A percentile compares a stretch with the other conserved stretches of the same genome.
Evolutionary conservation across 352 stramenopile genomes (phyloP).

Genomic region (Blastocystis sp.): DNA sequence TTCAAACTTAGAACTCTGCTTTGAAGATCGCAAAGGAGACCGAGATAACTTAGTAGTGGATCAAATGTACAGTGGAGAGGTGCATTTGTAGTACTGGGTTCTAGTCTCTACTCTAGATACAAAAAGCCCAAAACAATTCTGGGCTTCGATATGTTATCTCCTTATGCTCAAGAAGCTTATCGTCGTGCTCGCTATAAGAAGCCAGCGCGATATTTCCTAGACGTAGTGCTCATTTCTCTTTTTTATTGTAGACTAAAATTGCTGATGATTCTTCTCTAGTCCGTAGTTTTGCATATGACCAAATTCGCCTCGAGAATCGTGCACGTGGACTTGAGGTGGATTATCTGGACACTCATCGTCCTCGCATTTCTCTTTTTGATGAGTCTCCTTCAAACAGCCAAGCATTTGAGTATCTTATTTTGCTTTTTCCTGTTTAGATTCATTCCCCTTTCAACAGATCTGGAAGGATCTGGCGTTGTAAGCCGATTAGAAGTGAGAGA

Average conservation of each 20-base stretch:
- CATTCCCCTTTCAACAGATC: not conserved
- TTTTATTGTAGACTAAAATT: not conserved
- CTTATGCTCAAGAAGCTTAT: not conserved
- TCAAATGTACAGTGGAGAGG: not conserved
- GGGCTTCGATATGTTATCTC: not conserved
- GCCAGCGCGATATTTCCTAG: not conserved
- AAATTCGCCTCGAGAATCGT: not conserved
- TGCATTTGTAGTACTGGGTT: not conserved
- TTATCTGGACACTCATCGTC: not conserved
- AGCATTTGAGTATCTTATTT: not conserved
- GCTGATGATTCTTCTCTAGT: not conserved
- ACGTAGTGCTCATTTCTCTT: not conserved
- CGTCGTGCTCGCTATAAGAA: not conserved
- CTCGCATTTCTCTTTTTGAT: not conserved
- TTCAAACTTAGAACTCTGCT: not conserved
- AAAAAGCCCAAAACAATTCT: constrained; percentile 32
- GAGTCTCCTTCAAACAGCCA: not conserved
- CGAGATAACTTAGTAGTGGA: constrained; percentile 15
- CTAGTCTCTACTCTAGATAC: not conserved
- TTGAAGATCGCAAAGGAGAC: not conserved
- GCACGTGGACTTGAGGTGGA: not conserved
- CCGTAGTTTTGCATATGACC: constrained; percentile 30
- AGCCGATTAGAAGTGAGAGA: not conserved
- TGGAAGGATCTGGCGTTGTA: not conserved
- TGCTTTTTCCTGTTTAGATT: not conserved